phyloP scores from a whole-genome alignment of 768 basidiomycete species.

The Cyclocybe aegerita region DNA sequence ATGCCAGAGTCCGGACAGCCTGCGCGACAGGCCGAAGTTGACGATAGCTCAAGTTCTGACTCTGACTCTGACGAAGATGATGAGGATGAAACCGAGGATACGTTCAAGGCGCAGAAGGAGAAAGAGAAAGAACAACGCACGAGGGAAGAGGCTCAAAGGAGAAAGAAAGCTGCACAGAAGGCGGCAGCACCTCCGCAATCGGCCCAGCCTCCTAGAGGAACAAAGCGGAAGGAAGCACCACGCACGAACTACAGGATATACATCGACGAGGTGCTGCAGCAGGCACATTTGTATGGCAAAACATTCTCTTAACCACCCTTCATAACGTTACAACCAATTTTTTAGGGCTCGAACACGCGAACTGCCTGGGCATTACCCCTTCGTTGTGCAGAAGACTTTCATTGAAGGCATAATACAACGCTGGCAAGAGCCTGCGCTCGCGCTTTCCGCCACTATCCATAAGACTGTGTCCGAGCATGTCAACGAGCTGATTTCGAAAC shows the following conservation, averaged over 20 bases:
- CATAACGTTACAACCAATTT: background rate
- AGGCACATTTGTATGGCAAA: constrained; percentile 43
- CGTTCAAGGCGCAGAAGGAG: too few relatives aligned
- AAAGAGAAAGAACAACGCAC: too few relatives aligned
- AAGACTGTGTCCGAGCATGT: constrained; percentile 37
- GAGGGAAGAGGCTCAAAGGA: too few relatives aligned
- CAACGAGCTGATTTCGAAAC: constrained; percentile 38
- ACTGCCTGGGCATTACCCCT: constrained; percentile 66
- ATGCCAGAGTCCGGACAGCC: background rate
- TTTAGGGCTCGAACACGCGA: constrained; percentile 68
- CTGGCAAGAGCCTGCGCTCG: constrained; percentile 49
- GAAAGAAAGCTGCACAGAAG: too few relatives aligned
- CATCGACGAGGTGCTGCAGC: constrained; percentile 49
- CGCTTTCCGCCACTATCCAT: constrained; percentile 42
- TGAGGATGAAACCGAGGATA: too few relatives aligned
- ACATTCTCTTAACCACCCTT: background rate
- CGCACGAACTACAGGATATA: constrained; percentile 29
- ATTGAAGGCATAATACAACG: constrained; percentile 42
- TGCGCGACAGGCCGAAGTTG: too few relatives aligned
- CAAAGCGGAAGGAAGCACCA: background rate
- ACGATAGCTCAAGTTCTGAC: too few relatives aligned
- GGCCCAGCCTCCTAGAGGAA: background rate
- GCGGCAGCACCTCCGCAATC: background rate
- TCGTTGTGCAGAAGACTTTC: constrained; percentile 52
- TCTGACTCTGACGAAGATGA: background rate